These are phyloP conservation scores for Cercophora newfieldiana DNA, from an alignment of 495 filamentous ascomycete genomes.

Conservation along the genomic window DNA sequence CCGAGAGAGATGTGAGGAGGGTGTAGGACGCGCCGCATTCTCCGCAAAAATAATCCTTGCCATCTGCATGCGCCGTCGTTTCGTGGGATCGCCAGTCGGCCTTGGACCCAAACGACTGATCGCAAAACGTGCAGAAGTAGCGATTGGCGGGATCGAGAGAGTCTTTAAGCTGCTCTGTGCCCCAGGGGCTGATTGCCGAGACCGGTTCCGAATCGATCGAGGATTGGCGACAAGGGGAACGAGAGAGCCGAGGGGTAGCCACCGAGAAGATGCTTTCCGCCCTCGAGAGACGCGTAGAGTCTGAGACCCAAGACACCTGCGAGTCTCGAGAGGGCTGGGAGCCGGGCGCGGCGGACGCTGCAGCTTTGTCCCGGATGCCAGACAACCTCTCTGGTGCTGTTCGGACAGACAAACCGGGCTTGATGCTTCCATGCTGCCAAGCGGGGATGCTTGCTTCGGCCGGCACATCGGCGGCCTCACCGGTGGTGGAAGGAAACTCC, in stretches of 20 bases:
- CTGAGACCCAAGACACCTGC: constrained; percentile 21
- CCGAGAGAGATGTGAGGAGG: background rate
- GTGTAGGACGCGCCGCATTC: constrained; percentile 18
- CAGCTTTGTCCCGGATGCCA: background rate
- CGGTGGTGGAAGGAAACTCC: background rate
- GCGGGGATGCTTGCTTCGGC: background rate
- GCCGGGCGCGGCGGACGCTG: background rate
- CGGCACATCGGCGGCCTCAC: background rate
- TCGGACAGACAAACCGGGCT: background rate
- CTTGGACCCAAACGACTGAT: constrained; percentile 20
- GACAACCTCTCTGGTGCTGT: background rate
- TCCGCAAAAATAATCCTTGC: constrained; percentile 17
- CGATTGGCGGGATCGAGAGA: constrained; percentile 5
- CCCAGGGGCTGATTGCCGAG: constrained; percentile 18
- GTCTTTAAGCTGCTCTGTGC: constrained; percentile 17
- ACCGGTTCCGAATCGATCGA: constrained; percentile 26
- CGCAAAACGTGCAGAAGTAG: constrained; percentile 32
- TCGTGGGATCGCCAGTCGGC: constrained; percentile 30
- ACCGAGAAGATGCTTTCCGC: background rate
- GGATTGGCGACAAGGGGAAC: constrained; percentile 19
- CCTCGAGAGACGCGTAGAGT: background rate
- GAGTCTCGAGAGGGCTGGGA: constrained; percentile 11
- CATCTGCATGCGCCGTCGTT: constrained; percentile 18
- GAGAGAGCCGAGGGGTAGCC: background rate
- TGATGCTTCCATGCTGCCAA: background rate